A percentile compares a stretch with the other conserved stretches of the same genome.
Conservation (phyloP, 2,329 filamentous ascomycete species). For the Botrytis hyacinthi region DNA sequence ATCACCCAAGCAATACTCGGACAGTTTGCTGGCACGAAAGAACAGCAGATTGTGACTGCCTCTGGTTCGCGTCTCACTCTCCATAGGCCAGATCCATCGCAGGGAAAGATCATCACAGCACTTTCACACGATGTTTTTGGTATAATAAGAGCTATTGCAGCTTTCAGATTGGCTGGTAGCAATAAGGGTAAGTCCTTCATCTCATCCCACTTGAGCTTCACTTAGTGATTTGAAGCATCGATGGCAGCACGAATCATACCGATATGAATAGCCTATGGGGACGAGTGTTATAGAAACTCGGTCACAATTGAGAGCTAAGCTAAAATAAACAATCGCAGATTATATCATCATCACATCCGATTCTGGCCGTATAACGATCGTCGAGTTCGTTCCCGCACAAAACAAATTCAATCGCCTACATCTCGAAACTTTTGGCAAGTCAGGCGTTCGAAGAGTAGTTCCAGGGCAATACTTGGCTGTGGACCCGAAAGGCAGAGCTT, state of each 20-base stretch:
- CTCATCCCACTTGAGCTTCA: constrained; percentile 51
- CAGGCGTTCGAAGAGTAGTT: constrained; percentile 86
- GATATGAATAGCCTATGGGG: constrained; percentile 34
- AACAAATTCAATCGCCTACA: constrained; percentile 89
- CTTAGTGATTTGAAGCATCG: constrained; percentile 70
- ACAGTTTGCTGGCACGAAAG: constrained; percentile 93
- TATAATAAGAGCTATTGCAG: constrained; percentile 84
- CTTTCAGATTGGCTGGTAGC: constrained; percentile 89
- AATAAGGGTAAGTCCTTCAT: constrained; percentile 78
- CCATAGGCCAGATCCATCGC: constrained; percentile 78
- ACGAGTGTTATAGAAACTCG: constrained; percentile 23
- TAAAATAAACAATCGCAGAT: constrained; percentile 56
- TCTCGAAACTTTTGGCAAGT: constrained; percentile 97
- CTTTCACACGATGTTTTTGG: constrained; percentile 94
- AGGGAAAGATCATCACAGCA: constrained; percentile 82
- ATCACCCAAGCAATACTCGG: constrained; percentile 89
- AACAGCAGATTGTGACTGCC: constrained; percentile 94
- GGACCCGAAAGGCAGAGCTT: constrained; percentile 93
- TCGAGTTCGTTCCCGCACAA: constrained; percentile 84
- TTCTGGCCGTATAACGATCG: constrained; percentile 88
- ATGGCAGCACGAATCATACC: constrained; percentile 47
- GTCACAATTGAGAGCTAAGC: constrained; percentile 28
- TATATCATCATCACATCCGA: constrained; percentile 94
- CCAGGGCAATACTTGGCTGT: constrained; percentile 95
- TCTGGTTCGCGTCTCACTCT: constrained; percentile 88